Evolutionary conservation across 1,284 basidiomycete genomes (phyloP), one percentile per base, ranked within the genome.

Genomic region (Sparassis latifolia): DNA sequence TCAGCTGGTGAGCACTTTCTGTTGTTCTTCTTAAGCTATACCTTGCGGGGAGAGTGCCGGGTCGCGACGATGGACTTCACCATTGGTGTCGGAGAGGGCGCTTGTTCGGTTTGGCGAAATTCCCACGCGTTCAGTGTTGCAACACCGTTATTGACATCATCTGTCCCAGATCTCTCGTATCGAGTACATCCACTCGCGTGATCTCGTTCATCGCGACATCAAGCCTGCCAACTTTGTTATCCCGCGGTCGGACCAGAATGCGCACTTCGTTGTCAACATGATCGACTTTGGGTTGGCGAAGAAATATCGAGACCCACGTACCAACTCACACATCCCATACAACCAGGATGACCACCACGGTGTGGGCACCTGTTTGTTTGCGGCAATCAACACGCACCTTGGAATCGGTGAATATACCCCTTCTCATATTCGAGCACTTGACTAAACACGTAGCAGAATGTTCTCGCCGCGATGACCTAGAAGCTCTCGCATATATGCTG

Each of bases 261-360:
- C 76, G 0, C 75, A 77, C 58, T 69, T 57, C 29, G 55, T 83
- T 47, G 82, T 97, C 65, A 95, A 92, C 67, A 81, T 98, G 58
- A 97, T 98, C 65, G 96, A 98, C 74, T 98, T 98, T 69, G 95
- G 95, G 51, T 84, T 98, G 42, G 93, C 95, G 5, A 97, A 97
- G 71, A 95, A 94, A 69, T 97, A 89, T 72, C 83, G 93, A 44
- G 92, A 97, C 69, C 73, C 88, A 6, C 83, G 84, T 60, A 94
- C 92, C 1, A 84, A 87, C 58, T 76, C 83, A 45, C 95, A 97
- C 70, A 90, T 97, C 56, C 89, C 92, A 3, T 97, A 94, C 76
- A 80, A 86, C 60, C 92, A 94, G 68, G 90, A 94, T 67, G 87
- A 89, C 62, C 88, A 89, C 67, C 84, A 87, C 52, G 85, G 86